Base-by-base conservation (phyloP, 345 rosid genomes). In the Brassica nigra region DNA sequence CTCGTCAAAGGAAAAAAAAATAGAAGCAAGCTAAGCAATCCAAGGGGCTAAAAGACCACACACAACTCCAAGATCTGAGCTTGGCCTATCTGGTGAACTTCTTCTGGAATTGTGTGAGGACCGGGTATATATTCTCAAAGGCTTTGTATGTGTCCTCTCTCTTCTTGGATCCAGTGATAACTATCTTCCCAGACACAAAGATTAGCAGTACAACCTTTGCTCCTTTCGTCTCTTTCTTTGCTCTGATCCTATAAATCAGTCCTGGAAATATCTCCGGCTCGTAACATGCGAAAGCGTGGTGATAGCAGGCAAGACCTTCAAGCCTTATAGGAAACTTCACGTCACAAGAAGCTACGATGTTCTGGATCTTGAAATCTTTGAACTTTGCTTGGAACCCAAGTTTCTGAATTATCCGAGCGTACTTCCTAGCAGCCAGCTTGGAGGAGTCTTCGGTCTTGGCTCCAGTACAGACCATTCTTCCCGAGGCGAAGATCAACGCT, bases 221-320 rank as follows among this genome's bases (percentile, higher is more conserved):
- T 42, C 47, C 47, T 42, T 42, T 42, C 4, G 1, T 47, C 2
- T 1, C 54, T 47, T 4, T 47, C 55, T 1, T 47, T 15, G 16
- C 90, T 83, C 90, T 95, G 97, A 95, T 93, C 33, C 98, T 87
- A 74, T 95, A 95, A 49, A 95, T 93, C 23, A 95, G 85, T 15
- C 99, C 98, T 7, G 98, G 99, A 70, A 95, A 95, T 34, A 95
- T 88, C 78, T 95, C 98, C 3, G 99, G 99, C 83, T 95, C 99
- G 81, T 95, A 93, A 11, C 7, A 3, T 27, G 30, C 5, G 64
- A 61, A 61, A 61, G 65, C 33, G 16, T 1, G 1, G 65, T 61
- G 65, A 61, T 4, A 61, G 34, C 0, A 27, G 3, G 65, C 16
- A 61, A 61, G 65, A 28, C 65, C 65, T 61, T 61, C 65, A 61